These are phyloP conservation scores for Talaromyces adpressus DNA, from an alignment of 495 filamentous ascomycete genomes.

Conservation along the genomic window DNA sequence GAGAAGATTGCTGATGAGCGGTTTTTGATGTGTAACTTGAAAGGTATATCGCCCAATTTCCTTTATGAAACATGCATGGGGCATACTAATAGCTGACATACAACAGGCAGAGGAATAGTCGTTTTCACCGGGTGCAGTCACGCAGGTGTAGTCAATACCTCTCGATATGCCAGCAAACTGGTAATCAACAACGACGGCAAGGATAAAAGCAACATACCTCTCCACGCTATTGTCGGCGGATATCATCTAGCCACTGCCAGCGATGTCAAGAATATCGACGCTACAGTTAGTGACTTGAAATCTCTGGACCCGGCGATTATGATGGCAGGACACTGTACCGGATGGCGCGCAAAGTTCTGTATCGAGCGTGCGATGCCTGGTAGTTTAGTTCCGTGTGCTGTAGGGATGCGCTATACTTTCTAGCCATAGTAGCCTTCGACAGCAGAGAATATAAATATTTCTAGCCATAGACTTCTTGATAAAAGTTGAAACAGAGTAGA, in stretches of 20 bases:
- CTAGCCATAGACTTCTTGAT: background rate
- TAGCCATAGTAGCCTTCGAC: slow-evolving; percentile 2
- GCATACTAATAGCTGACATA: background rate
- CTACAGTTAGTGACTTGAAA: slow-evolving; percentile 46
- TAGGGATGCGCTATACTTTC: slow-evolving; percentile 45
- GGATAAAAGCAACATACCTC: slow-evolving; percentile 20
- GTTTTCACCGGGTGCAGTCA: slow-evolving; percentile 59
- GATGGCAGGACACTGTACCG: slow-evolving; percentile 54
- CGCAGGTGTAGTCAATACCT: slow-evolving; percentile 51
- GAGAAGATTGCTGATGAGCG: slow-evolving; percentile 51
- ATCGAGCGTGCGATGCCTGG: slow-evolving; percentile 53
- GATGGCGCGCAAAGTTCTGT: slow-evolving; percentile 54
- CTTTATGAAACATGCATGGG: background rate
- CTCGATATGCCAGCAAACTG: slow-evolving; percentile 40
- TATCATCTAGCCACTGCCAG: slow-evolving; percentile 49
- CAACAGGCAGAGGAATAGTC: slow-evolving; percentile 47
- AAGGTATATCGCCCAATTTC: slow-evolving; percentile 27
- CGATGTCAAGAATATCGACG: slow-evolving; percentile 33
- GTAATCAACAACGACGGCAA: slow-evolving; percentile 11
- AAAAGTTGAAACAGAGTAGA: background rate
- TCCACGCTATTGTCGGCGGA: slow-evolving; percentile 54
- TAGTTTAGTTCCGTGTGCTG: slow-evolving; percentile 48
- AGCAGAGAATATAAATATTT: background rate
- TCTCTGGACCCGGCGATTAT: slow-evolving; percentile 45
- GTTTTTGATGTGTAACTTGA: slow-evolving; percentile 51